phyloP scores from a whole-genome alignment of 805 yeast genomes.

The Spathaspora boniae region DNA sequence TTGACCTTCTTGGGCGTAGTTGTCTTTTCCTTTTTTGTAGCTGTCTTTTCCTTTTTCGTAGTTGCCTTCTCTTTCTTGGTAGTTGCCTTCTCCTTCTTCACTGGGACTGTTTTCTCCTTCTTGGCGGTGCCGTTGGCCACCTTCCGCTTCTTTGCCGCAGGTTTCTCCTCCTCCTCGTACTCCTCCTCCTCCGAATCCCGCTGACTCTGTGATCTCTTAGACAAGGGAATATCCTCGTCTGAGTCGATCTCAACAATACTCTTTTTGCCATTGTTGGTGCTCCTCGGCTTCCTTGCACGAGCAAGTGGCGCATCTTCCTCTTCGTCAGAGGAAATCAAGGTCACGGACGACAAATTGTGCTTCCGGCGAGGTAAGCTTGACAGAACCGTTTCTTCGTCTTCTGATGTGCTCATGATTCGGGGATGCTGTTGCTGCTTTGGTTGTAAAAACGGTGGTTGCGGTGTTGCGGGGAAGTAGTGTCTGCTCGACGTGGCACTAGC shows the following conservation, averaged over 20 bases:
- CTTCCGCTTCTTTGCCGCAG: constrained; percentile 8
- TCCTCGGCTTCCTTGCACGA: too few relatives aligned
- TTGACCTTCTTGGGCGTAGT: constrained; percentile 3
- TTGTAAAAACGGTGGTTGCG: too few relatives aligned
- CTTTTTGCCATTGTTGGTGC: neutral
- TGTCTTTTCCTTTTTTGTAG: constrained; percentile 3
- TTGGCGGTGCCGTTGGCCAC: constrained; percentile 5
- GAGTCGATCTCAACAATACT: constrained; percentile 3
- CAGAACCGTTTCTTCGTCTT: constrained; percentile 5
- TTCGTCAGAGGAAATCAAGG: too few relatives aligned
- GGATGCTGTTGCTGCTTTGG: too few relatives aligned
- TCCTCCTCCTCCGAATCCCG: constrained; percentile 9
- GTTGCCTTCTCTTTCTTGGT: constrained; percentile 3
- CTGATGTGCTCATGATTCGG: constrained; percentile 8
- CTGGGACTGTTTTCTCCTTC: neutral
- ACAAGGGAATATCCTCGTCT: constrained; percentile 9
- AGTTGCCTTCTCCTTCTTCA: constrained; percentile 2
- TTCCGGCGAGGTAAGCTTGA: constrained; percentile 5
- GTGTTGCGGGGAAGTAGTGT: too few relatives aligned
- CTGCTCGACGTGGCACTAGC: too few relatives aligned
- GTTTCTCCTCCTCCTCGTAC: constrained; percentile 11
- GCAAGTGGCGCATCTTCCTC: too few relatives aligned
- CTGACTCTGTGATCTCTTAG: neutral
- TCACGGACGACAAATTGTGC: too few relatives aligned
- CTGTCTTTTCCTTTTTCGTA: constrained; percentile 7